Percentiles rank a stretch among this genome's conserved stretches.
These are phyloP conservation scores for Theobroma cacao DNA, from an alignment of 345 rosid species.

Conservation along the genomic window DNA sequence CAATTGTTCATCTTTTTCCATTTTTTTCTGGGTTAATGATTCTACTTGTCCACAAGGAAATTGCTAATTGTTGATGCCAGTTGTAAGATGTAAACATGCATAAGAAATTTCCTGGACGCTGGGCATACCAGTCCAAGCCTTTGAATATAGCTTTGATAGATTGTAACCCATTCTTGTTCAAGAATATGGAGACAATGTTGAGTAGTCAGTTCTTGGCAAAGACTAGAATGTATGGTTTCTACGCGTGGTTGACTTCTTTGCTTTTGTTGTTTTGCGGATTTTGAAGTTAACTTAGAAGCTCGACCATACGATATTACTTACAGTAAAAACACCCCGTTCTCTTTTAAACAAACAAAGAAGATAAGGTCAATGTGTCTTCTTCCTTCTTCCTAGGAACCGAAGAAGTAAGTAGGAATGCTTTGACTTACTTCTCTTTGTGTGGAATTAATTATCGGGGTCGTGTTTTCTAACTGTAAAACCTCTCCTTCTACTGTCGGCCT, in stretches of 20 bases:
- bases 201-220: neutral
- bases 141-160: neutral
- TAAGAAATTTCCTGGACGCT: neutral
- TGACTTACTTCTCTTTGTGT: no score
- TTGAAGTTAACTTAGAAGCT: no score
- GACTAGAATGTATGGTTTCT: neutral
- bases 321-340: no score
- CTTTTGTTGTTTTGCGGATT: no score
- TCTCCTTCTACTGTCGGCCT: neutral
- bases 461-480: neutral
- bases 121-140: neutral
- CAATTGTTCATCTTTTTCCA: no score
- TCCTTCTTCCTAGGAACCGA: no score
- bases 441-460: neutral
- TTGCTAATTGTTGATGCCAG: neutral
- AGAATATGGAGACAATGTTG: no score
- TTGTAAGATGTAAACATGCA: neutral
- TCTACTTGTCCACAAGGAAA: no score
- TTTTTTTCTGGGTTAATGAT: neutral
- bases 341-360: no score
- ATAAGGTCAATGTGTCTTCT: neutral
- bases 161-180: neutral
- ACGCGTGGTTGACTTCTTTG: neutral
- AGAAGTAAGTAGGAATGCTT: neutral
- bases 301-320: no score